phyloP scores from a whole-genome alignment of 345 rosid species.

The Alliaria petiolata region DNA sequence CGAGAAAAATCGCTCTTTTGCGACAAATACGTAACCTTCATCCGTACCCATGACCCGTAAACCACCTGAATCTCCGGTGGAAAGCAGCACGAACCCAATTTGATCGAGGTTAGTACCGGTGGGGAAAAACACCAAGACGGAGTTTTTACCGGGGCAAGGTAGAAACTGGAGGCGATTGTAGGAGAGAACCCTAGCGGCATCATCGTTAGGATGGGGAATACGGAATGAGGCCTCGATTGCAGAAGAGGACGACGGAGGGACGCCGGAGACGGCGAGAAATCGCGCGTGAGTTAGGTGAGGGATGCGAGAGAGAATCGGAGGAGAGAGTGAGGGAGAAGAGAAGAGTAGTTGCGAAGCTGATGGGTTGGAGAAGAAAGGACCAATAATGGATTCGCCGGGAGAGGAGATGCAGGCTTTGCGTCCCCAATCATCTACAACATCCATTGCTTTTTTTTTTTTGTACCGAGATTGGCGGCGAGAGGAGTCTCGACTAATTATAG shows the following conservation, averaged over 20 bases:
- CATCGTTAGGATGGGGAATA: conserved; percentile 10
- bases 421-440: conserved; percentile 18
- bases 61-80: conserved; percentile 24
- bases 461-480: conserved; percentile 1
- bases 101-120: conserved; percentile 60
- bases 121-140: conserved; percentile 50
- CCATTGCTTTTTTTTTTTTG: neutral
- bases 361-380: conserved; percentile 34
- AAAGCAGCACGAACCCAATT: conserved; percentile 51
- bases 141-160: conserved; percentile 24
- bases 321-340: conserved; percentile 48
- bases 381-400: neutral
- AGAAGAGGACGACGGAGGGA: conserved; percentile 39
- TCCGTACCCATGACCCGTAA: conserved; percentile 33
- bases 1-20: conserved; percentile 34
- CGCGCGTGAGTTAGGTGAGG: conserved; percentile 47
- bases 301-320: conserved; percentile 36
- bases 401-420: conserved; percentile 15
- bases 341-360: conserved; percentile 33
- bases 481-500: neutral
- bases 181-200: conserved; percentile 21
- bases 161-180: conserved; percentile 61
- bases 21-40: conserved; percentile 33
- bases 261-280: conserved; percentile 47
- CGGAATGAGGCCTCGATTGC: conserved; percentile 29